A percentile compares a stretch with the other conserved stretches of the same genome.
Evolutionary conservation across 768 basidiomycete species (phyloP).

Genomic region (Trametes punicea): DNA sequence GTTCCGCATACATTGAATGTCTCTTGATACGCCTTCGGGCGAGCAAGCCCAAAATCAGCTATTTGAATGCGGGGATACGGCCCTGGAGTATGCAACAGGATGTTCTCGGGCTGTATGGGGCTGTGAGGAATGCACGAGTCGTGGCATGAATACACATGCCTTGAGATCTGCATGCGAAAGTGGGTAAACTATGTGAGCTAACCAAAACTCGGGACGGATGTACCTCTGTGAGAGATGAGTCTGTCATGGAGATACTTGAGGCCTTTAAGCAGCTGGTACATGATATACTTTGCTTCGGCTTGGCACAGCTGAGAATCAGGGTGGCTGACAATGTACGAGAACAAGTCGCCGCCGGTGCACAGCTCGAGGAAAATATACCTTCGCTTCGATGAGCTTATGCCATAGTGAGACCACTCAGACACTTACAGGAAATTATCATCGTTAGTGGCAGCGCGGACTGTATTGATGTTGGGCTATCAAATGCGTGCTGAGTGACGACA

Average conservation of each 20-base stretch:
- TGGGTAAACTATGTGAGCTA: neutral
- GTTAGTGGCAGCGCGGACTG: constrained; percentile 59
- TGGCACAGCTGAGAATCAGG: constrained; percentile 59
- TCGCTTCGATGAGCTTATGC: neutral
- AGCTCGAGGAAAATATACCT: constrained; percentile 84
- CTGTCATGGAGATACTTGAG: constrained; percentile 68
- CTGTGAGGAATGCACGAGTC: neutral
- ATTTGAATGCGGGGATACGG: constrained; percentile 82
- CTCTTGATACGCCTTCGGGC: constrained; percentile 73
- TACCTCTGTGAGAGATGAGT: constrained; percentile 78
- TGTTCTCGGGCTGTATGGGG: constrained; percentile 72
- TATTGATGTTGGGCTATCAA: constrained; percentile 75
- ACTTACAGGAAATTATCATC: constrained; percentile 27
- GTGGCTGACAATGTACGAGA: constrained; percentile 74
- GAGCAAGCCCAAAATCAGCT: constrained; percentile 85
- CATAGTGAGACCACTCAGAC: neutral
- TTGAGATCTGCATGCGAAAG: constrained; percentile 50
- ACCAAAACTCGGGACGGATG: constrained; percentile 8
- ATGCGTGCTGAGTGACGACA: neutral
- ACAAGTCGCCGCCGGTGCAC: constrained; percentile 85
- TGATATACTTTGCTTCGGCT: constrained; percentile 81
- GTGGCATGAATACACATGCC: constrained; percentile 33
- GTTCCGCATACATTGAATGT: constrained; percentile 89
- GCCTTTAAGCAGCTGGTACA: constrained; percentile 74
- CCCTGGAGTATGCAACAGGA: constrained; percentile 73